A percentile compares a stretch with the other conserved stretches of the same genome.
Conservation (phyloP, 2,329 filamentous ascomycete species). For the Scedosporium dehoogii region DNA sequence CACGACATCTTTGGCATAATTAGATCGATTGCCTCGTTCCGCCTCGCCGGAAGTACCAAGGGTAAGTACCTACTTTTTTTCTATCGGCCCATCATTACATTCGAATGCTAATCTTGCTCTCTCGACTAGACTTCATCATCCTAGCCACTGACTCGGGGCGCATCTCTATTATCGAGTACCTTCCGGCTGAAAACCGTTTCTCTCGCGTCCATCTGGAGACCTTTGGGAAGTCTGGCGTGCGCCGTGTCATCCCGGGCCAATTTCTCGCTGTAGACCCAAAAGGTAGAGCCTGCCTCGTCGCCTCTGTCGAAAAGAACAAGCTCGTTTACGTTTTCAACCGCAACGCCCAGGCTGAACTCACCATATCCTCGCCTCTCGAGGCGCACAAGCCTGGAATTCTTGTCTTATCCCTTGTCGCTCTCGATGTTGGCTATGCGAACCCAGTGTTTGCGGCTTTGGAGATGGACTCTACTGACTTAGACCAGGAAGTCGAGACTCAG, state of each 20-base stretch:
- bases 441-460: slow-evolving; percentile 93
- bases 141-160: slow-evolving; percentile 92
- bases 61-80: slow-evolving; percentile 54
- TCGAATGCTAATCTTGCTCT: slow-evolving; percentile 37
- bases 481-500: slow-evolving; percentile 65
- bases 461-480: slow-evolving; percentile 82
- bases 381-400: slow-evolving; percentile 89
- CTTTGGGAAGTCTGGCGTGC: slow-evolving; percentile 92
- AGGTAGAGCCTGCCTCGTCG: slow-evolving; percentile 87
- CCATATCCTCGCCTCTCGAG: slow-evolving; percentile 93
- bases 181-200: slow-evolving; percentile 78
- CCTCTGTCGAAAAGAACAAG: slow-evolving; percentile 97
- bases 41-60: slow-evolving; percentile 89
- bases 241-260: slow-evolving; percentile 88
- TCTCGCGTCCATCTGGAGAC: slow-evolving; percentile 89
- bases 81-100: slow-evolving; percentile 24
- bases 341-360: slow-evolving; percentile 86
- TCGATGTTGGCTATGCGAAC: slow-evolving; percentile 96
- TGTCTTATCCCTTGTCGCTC: slow-evolving; percentile 75
- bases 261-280: slow-evolving; percentile 94
- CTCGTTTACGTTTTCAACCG: slow-evolving; percentile 97
- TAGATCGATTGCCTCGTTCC: slow-evolving; percentile 75
- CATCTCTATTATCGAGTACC: slow-evolving; percentile 87
- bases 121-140: slow-evolving; percentile 75
- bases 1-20: slow-evolving; percentile 97